Percentiles rank a stretch among this genome's conserved stretches.
phyloP scores from a whole-genome alignment of 495 filamentous ascomycete species.

The Bombardia bombarda region DNA sequence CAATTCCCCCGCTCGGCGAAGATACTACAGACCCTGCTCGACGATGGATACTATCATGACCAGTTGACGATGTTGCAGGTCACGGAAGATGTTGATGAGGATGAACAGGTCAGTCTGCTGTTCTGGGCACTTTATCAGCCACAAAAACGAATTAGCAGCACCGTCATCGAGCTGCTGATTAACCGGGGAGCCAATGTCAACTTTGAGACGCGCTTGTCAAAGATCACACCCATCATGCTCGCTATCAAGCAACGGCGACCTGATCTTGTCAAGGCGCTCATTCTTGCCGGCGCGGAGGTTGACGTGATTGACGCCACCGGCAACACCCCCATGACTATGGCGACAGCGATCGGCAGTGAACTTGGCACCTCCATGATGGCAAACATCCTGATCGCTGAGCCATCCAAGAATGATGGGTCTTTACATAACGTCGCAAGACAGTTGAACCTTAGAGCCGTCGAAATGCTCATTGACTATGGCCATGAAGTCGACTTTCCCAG shows the following conservation, averaged over 20 bases:
- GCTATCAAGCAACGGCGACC: constrained; percentile 34
- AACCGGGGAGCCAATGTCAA: constrained; percentile 39
- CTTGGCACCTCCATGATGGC: constrained; percentile 37
- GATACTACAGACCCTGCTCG: constrained; percentile 32
- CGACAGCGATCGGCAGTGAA: constrained; percentile 38
- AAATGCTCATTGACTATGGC: constrained; percentile 33
- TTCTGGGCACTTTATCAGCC: constrained; percentile 41
- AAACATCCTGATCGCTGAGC: constrained; percentile 34
- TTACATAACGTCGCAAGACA: constrained; percentile 42
- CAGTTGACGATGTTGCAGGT: constrained; percentile 26
- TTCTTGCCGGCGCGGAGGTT: constrained; percentile 38
- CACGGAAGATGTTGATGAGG: constrained; percentile 29
- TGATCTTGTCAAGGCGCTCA: constrained; percentile 33
- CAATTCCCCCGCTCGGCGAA: constrained; percentile 36
- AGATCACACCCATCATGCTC: constrained; percentile 40
- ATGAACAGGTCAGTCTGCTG: constrained; percentile 34
- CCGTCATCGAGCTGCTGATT: constrained; percentile 33
- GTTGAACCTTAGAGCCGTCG: constrained; percentile 34
- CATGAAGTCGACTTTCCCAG: constrained; percentile 45
- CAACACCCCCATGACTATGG: constrained; percentile 41
- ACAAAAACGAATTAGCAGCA: constrained; percentile 40
- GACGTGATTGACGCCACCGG: constrained; percentile 33
- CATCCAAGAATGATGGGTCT: constrained; percentile 39
- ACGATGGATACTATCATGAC: constrained; percentile 41
- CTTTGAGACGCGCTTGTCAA: constrained; percentile 32